A percentile compares a stretch with the other conserved stretches of the same genome.
These are phyloP conservation scores for Euphorbia tirucalli DNA, from an alignment of 345 rosid genomes.

Conservation along the genomic window DNA sequence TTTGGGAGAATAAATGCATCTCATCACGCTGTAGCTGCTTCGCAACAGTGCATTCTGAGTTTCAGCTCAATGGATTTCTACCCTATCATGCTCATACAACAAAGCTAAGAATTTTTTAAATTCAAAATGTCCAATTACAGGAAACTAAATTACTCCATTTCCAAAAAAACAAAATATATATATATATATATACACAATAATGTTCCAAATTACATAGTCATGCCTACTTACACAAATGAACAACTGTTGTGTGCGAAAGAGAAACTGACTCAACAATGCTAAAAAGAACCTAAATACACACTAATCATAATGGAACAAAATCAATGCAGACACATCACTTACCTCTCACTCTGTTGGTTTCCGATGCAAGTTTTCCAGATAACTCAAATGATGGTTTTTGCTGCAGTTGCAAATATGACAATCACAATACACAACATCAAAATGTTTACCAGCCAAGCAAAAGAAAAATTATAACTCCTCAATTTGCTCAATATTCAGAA, in stretches of 20 bases:
- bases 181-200: background rate
- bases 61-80: background rate
- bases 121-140: too few species aligned
- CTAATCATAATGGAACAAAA: background rate
- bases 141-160: background rate
- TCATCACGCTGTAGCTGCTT: background rate
- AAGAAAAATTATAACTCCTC: background rate
- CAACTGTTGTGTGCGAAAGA: background rate
- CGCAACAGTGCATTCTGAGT: background rate
- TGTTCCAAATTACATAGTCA: background rate
- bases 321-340: background rate
- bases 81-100: background rate
- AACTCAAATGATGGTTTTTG: slow-evolving; percentile 88
- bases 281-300: background rate
- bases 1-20: background rate
- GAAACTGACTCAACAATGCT: background rate
- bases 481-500: too few species aligned
- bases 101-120: background rate
- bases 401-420: slow-evolving; percentile 41
- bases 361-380: slow-evolving; percentile 97
- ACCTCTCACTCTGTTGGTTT: slow-evolving; percentile 93
- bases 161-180: background rate
- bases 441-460: slow-evolving; percentile 6
- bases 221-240: background rate
- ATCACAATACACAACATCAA: slow-evolving; percentile 9